phyloP scores from a whole-genome alignment of 352 stramenopile genomes.

The Halophytophthora polymorphica region DNA sequence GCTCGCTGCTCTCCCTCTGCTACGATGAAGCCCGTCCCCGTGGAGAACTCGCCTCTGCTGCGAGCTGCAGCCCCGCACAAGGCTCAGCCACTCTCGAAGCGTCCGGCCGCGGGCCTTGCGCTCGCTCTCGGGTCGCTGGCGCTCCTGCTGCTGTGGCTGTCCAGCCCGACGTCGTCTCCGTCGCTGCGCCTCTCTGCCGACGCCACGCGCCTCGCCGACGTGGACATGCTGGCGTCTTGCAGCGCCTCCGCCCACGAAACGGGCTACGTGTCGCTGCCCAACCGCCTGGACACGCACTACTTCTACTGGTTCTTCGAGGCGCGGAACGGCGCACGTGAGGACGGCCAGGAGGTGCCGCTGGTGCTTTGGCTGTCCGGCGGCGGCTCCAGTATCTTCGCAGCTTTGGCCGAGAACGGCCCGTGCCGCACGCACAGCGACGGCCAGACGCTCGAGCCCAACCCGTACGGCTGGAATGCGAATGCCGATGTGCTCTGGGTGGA shows the following conservation, averaged over 20 bases:
- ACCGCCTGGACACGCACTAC: slow-evolving; percentile 44
- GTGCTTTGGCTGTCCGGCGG: slow-evolving; percentile 64
- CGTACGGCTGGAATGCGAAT: slow-evolving; percentile 48
- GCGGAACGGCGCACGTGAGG: slow-evolving; percentile 16
- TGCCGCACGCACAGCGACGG: slow-evolving; percentile 33
- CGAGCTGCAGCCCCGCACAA: too few species aligned
- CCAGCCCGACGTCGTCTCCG: too few species aligned
- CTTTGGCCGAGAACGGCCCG: slow-evolving; percentile 56
- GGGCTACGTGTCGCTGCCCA: slow-evolving; percentile 42
- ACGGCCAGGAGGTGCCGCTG: slow-evolving; percentile 29
- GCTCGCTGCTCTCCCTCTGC: background rate
- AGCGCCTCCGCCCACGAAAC: slow-evolving; percentile 23
- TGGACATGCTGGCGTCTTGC: too few species aligned
- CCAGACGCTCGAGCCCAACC: slow-evolving; percentile 34
- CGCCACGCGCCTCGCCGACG: too few species aligned
- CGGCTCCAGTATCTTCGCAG: slow-evolving; percentile 36
- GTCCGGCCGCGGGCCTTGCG: too few species aligned
- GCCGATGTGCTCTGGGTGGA: slow-evolving; percentile 66
- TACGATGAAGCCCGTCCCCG: background rate
- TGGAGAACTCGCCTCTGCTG: too few species aligned
- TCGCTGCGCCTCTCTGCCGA: too few species aligned
- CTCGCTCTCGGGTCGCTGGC: too few species aligned
- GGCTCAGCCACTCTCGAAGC: too few species aligned
- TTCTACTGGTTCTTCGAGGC: slow-evolving; percentile 76
- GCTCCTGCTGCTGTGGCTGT: too few species aligned